These are phyloP conservation scores for Allantophomopsis cytisporea DNA, from an alignment of 2,329 filamentous ascomycete species.

Conservation along the genomic window DNA sequence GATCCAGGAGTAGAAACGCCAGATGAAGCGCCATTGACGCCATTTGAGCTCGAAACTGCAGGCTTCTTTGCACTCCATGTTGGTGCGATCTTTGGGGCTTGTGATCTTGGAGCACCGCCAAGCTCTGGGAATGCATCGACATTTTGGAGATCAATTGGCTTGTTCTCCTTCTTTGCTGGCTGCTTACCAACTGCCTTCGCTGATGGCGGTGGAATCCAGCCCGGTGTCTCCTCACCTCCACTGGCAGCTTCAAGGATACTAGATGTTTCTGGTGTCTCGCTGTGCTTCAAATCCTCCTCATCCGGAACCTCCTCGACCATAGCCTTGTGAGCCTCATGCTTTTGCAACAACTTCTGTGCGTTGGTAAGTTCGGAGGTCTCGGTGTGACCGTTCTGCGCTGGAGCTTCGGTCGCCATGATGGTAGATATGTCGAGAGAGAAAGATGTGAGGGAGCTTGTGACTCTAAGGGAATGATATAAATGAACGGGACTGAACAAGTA, in stretches of 20 bases:
- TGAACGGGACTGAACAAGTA: no score
- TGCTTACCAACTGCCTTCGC: constrained; percentile 58
- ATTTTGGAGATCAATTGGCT: constrained; percentile 63
- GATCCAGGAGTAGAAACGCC: constrained; percentile 48
- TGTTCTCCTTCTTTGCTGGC: constrained; percentile 34
- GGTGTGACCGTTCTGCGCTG: neutral
- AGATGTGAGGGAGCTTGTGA: no score
- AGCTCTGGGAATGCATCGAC: constrained; percentile 92
- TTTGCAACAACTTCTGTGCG: constrained; percentile 46
- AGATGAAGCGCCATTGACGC: constrained; percentile 39
- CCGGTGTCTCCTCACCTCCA: constrained; percentile 27
- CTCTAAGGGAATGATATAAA: no score
- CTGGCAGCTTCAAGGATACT: constrained; percentile 18
- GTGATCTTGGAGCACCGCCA: constrained; percentile 49
- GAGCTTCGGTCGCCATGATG: neutral
- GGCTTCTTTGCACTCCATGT: constrained; percentile 67
- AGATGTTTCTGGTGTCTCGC: constrained; percentile 31
- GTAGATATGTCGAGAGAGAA: no score
- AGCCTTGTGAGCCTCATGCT: constrained; percentile 42
- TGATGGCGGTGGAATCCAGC: constrained; percentile 34
- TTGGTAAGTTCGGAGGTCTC: constrained; percentile 8
- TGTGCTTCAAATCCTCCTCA: constrained; percentile 59
- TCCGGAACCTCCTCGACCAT: constrained; percentile 74
- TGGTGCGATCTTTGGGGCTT: constrained; percentile 46
- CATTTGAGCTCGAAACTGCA: constrained; percentile 26